Percentiles rank a stretch among this genome's conserved stretches.
phyloP scores from a whole-genome alignment of 2,329 filamentous ascomycete genomes.

The Hypocrella siamensis region DNA sequence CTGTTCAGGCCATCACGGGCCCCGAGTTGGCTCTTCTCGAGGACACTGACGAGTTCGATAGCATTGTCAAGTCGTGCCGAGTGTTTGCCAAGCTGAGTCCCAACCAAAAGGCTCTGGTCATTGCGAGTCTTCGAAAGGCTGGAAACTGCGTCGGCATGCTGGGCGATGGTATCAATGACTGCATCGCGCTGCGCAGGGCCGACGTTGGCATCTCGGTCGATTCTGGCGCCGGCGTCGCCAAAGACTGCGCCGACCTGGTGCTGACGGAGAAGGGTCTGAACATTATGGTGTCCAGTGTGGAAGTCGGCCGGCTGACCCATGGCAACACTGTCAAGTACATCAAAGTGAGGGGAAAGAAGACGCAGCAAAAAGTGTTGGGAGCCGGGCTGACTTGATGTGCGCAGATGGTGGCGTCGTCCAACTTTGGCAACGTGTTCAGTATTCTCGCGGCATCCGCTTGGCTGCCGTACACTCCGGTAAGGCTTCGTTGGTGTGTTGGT shows the following conservation, averaged over 20 bases:
- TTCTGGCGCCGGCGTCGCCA: conserved; percentile 13
- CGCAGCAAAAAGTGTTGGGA: no score
- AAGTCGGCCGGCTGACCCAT: conserved; percentile 11
- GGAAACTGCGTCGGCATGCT: conserved; percentile 14
- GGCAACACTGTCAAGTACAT: conserved; percentile 15
- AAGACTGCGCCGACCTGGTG: conserved; percentile 14
- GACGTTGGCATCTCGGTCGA: conserved; percentile 15
- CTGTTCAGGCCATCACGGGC: conserved; percentile 11
- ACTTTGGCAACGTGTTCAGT: conserved; percentile 15
- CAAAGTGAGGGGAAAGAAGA: no score
- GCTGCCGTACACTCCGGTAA: conserved; percentile 11
- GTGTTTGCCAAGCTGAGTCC: conserved; percentile 14
- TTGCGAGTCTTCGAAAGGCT: conserved; percentile 8
- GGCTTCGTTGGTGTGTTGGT: not conserved
- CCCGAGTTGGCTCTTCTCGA: conserved; percentile 9
- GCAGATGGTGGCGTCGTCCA: conserved; percentile 14
- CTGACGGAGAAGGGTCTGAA: conserved; percentile 14
- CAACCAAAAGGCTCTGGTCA: conserved; percentile 11
- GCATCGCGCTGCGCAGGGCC: conserved; percentile 11
- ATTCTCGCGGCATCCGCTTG: conserved; percentile 12
- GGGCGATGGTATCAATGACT: conserved; percentile 15
- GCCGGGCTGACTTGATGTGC: no score
- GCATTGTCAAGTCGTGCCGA: conserved; percentile 9
- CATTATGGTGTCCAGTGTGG: conserved; percentile 12
- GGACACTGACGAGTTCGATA: conserved; percentile 8